Base-by-base conservation (phyloP, 208 protist genomes). In the Porcisia deanei region DNA sequence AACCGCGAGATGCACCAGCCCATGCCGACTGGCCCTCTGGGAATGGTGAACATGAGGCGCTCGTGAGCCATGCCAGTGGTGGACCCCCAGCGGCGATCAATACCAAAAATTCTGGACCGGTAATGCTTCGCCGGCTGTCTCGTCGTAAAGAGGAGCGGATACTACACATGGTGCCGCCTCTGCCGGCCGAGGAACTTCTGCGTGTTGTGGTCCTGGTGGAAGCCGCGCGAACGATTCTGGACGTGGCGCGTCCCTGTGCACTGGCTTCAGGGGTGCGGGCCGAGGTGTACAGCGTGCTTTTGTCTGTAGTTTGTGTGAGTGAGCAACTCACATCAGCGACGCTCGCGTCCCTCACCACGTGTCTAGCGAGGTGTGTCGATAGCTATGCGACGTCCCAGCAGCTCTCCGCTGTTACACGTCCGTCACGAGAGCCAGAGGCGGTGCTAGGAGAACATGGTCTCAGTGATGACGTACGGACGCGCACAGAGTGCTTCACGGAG, bases 281-380 rank as follows among this genome's bases (percentile, higher is more conserved):
- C 2, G 75, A 76, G 70, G 37, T 89, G 30, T 93, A 91, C 78
- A 37, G 70, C 18, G 73, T 90, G 39, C 57, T 84, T n/a, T 77
- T 93, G 20, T 77, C 81, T 14, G 83, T 82, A 37, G 59, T 93
- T n/a, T 75, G 82, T 8, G 86, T 78, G 49, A 85, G 77, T 58
- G 89, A 93, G 76, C 85, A 89, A 69, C 83, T 93, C 10, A 75
- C 85, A 30, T 85, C 66, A 22, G 59, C 74, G 10, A 78, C 77
- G 16, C 72, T 93, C 30, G 89, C 78, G 10, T 70, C 81, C 1
- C 77, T 93, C 34, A 73, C 83, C 22, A 86, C 79, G 5, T 88
- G 85, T 45, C 58, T 93, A 41, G 89, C 89, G 14, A 75, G 70
- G 22, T 83, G 79, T 71, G 80, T 85, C 30, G 86, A 91, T 61